Evolutionary conservation across 108 stramenopile species (phyloP), one percentile per base, ranked within the genome.

Genomic region (Mayamaea pseudoterrestris): DNA sequence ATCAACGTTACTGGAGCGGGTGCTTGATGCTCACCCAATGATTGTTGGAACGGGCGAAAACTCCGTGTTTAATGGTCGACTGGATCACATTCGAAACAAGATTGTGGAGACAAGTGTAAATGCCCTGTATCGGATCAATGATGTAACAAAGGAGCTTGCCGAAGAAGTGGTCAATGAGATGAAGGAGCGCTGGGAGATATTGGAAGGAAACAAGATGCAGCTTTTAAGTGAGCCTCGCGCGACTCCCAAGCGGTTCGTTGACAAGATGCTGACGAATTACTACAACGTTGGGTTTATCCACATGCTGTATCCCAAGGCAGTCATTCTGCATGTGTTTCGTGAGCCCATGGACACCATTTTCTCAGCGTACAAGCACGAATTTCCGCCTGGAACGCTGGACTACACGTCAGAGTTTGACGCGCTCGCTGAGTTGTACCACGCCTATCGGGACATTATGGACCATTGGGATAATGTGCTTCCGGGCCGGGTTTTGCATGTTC

Each of bases 241-340:
- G 6, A 25, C 32, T 13, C 47, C 87, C 50, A 17, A 23, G 2
- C 75, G 80, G 28, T 79, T 85, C 44, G 76, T 75, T 32, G 90
- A 93, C 41, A 93, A 93, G 40, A 93, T 93, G 90, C 62, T 93
- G 25, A 85, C 76, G 35, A 93, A 93, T 53, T 69, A 69, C 31
- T 63, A 62, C 57, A 69, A 88, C 52, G 64, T 93, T 23, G 86
- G 86, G 4, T 93, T 93, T 60, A 85, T 93, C 34, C 90, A 93
- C 49, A 55, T 93, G 54, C 61, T 93, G 13, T 93, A 80, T 49
- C 90, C 90, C 21, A 65, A 88, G 40, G 90, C 90, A 14, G 61
- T 83, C 20, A 88, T 93, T 45, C 46, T 93, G 20, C 86, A 88
- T 50, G 78, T 86, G 0, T 66, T 63, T 12, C 49, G 90, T 37